These are phyloP conservation scores for Lactarius psammicola DNA, from an alignment of 768 basidiomycete genomes.

Conservation along the genomic window DNA sequence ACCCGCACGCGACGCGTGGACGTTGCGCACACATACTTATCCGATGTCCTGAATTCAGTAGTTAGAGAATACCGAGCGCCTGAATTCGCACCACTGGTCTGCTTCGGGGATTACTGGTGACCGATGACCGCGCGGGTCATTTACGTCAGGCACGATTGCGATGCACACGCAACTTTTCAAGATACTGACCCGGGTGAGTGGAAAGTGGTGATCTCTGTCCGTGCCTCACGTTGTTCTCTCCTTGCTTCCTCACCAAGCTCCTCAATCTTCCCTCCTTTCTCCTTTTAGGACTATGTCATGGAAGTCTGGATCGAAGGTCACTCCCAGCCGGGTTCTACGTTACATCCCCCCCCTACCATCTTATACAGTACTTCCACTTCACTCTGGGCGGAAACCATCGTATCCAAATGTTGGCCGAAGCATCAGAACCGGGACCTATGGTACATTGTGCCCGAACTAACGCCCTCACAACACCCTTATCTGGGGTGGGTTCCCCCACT, in stretches of 20 bases:
- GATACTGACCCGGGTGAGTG: neutral
- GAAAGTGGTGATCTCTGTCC: neutral
- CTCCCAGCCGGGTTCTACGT: no score
- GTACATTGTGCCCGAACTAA: neutral
- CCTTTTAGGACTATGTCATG: no score
- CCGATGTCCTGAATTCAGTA: neutral
- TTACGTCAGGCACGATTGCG: neutral
- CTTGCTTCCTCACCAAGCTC: neutral
- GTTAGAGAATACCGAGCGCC: neutral
- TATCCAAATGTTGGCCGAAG: neutral
- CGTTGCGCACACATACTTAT: neutral
- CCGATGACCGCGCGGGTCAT: neutral
- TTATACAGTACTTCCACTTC: no score
- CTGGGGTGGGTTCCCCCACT: neutral
- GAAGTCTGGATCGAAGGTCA: no score
- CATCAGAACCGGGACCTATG: neutral
- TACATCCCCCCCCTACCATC: no score
- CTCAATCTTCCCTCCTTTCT: no score
- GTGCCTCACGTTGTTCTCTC: neutral
- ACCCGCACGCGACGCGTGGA: neutral
- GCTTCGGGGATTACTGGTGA: neutral
- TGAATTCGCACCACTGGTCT: neutral
- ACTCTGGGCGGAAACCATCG: no score
- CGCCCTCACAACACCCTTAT: no score
- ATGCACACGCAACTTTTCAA: neutral